Evolutionary conservation across 257 asterid species (phyloP), one percentile per base, ranked within the genome.

Genomic region (Nicotiana sylvestris): DNA sequence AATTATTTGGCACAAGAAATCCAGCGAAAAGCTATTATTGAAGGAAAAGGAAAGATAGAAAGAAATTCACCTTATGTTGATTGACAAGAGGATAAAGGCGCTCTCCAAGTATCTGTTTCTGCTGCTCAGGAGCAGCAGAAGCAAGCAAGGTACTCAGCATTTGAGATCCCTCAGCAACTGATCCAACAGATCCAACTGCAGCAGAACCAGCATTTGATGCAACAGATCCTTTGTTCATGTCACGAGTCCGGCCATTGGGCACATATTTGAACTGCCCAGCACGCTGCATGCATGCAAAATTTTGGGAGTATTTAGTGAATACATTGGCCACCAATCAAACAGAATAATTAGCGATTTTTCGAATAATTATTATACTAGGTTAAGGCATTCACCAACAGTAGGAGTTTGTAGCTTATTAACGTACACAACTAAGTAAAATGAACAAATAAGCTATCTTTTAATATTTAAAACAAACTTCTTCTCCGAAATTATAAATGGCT

Each of bases 1-100:
- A 61, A 61, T 61, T 58, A 58, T n/a, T 51, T 13, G 43, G 27
- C 32, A 69, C 25, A 4, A 39, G 7, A 72, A 18, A 49, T 27
- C 61, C 37, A 57, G 11, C 16, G 35, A 74, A 53, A n/a, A 49
- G 21, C 32, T 30, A 46, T 15, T 69, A 76, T 25, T 8, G 10
- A 61, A 25, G 66, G 12, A 61, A 61, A 61, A 61, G 2, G 66
- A 21, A 61, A 61, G 33, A 37, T 43, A 72, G 61, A 25, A 70
- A 72, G 33, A 33, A 72, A 25, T 76, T 87, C 72, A 92, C 98
- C 97, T 92, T 87, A 76, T 83, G 96, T 30, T 87, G 85, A 80
- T 83, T 85, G 88, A 95, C 98, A n/a, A 93, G 96, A 4, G 98
- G 98, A 80, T 84, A 92, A 35, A 95, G 95, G 76, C 87, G 94